Conservation (phyloP, 495 filamentous ascomycete species). For the Margaritispora aquatica region DNA sequence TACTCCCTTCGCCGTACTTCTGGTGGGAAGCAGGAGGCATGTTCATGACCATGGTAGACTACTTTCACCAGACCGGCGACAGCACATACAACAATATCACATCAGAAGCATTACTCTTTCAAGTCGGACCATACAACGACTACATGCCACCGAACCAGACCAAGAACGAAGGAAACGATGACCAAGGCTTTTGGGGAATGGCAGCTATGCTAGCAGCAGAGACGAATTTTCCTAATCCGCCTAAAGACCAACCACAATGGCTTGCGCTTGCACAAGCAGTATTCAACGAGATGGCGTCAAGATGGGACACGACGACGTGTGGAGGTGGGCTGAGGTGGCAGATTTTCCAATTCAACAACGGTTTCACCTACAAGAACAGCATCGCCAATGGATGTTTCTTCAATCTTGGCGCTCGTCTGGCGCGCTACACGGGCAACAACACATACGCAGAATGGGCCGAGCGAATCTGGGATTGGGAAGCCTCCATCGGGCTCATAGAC, state of each 20-base stretch:
- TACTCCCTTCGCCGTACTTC: slow-evolving; percentile 46
- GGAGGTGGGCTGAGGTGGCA: slow-evolving; percentile 82
- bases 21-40: slow-evolving; percentile 82
- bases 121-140: slow-evolving; percentile 50
- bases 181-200: slow-evolving; percentile 64
- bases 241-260: slow-evolving; percentile 58
- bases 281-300: slow-evolving; percentile 62
- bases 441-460: slow-evolving; percentile 68
- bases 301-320: slow-evolving; percentile 59
- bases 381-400: slow-evolving; percentile 77
- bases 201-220: slow-evolving; percentile 64
- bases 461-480: slow-evolving; percentile 63
- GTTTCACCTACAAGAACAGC: slow-evolving; percentile 69
- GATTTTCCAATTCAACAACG: slow-evolving; percentile 66
- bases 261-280: slow-evolving; percentile 75
- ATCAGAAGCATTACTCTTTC: slow-evolving; percentile 47
- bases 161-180: slow-evolving; percentile 58
- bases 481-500: slow-evolving; percentile 42
- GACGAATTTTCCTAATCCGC: slow-evolving; percentile 54
- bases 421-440: slow-evolving; percentile 61
- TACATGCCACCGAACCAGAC: slow-evolving; percentile 61
- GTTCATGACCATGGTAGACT: slow-evolving; percentile 63
- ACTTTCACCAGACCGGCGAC: slow-evolving; percentile 63
- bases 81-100: slow-evolving; percentile 51
- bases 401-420: slow-evolving; percentile 65